These are phyloP conservation scores for Athelia psychrophila DNA, from an alignment of 1,284 basidiomycete genomes.

Conservation along the genomic window DNA sequence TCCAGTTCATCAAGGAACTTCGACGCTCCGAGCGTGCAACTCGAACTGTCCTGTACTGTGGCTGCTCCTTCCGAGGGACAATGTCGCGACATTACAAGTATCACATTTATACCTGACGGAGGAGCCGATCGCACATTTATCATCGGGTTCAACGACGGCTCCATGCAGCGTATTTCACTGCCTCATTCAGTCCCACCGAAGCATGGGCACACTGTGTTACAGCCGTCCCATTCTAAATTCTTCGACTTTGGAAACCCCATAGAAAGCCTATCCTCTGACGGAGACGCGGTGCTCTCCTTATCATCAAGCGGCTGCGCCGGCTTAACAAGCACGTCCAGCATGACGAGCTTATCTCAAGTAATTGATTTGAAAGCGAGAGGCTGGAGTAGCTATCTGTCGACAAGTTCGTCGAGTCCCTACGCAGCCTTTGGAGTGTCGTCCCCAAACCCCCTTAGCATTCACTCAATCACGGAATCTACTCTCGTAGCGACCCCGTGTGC, in stretches of 20 bases:
- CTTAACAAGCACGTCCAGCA: conserved; percentile 31
- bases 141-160: conserved; percentile 61
- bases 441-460: conserved; percentile 51
- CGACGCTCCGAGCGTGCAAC: conserved; percentile 41
- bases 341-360: conserved; percentile 22
- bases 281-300: conserved; percentile 47
- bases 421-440: conserved; percentile 68
- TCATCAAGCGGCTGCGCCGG: conserved; percentile 51
- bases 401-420: conserved; percentile 49
- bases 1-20: conserved; percentile 21
- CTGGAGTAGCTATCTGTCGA: conserved; percentile 60
- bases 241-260: conserved; percentile 43
- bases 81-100: conserved; percentile 48
- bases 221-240: conserved; percentile 25
- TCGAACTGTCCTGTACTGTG: conserved; percentile 50
- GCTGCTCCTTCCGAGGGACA: conserved; percentile 29
- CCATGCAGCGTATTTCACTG: conserved; percentile 40
- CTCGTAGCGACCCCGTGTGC: conserved; percentile 44
- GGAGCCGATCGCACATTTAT: conserved; percentile 48
- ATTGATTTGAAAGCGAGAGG: conserved; percentile 49
- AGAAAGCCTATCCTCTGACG: conserved; percentile 50
- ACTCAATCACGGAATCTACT: conserved; percentile 45
- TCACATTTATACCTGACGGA: conserved; percentile 46
- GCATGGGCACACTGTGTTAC: conserved; percentile 11
- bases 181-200: conserved; percentile 14